phyloP scores from a whole-genome alignment of 2,329 filamentous ascomycete genomes.

The Samsoniella hepiali region DNA sequence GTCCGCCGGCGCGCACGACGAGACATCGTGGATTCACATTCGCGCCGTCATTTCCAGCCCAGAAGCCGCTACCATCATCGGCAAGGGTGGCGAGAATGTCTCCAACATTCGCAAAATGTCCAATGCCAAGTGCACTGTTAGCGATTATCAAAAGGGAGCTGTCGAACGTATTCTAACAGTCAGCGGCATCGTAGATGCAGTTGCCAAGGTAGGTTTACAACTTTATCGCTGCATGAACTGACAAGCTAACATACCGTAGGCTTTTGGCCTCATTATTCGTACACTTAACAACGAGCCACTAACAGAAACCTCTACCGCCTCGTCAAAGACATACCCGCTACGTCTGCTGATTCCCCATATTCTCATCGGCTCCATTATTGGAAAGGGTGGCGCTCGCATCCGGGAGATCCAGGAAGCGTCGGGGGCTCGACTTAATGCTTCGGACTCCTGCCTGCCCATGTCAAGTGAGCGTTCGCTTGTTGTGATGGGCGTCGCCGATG shows the following conservation, averaged over 20 bases:
- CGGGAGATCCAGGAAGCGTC: constrained; percentile 98
- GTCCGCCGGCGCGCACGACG: constrained; percentile 65
- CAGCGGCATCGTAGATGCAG: constrained; percentile 92
- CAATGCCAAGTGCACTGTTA: constrained; percentile 96
- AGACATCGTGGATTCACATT: constrained; percentile 95
- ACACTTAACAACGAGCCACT: constrained; percentile 97
- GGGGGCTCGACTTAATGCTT: constrained; percentile 92
- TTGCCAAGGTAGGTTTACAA: constrained; percentile 75
- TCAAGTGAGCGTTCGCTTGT: constrained; percentile 98
- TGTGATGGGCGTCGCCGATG: constrained; percentile 95
- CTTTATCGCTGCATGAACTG: neutral
- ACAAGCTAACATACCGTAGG: constrained; percentile 50
- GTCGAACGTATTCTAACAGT: constrained; percentile 97
- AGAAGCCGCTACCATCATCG: constrained; percentile 95
- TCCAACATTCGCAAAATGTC: constrained; percentile 94
- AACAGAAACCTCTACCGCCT: constrained; percentile 79
- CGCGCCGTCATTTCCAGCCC: constrained; percentile 95
- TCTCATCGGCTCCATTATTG: constrained; percentile 97
- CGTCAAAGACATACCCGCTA: constrained; percentile 96
- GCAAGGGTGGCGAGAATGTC: constrained; percentile 97
- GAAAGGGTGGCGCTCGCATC: constrained; percentile 92
- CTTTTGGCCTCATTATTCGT: constrained; percentile 95
- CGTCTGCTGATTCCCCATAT: constrained; percentile 95
- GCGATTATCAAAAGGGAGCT: constrained; percentile 94
- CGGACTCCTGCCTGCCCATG: constrained; percentile 87